Evolutionary conservation across 1,284 basidiomycete genomes (phyloP).

Genomic region (Apiotrichum akiyoshidainum): DNA sequence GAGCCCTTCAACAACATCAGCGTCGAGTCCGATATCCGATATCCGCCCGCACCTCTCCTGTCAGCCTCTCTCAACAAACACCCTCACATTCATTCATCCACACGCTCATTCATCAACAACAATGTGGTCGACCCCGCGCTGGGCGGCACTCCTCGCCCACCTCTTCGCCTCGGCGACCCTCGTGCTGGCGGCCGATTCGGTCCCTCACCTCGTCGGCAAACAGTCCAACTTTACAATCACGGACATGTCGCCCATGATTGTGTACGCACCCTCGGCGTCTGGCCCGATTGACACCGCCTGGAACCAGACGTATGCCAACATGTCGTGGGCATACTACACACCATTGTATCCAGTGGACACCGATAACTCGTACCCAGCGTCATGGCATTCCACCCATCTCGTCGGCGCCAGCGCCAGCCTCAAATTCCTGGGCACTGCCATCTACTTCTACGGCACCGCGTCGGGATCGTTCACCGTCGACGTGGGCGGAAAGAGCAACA

Average conservation of each 20-base stretch:
- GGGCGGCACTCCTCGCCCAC: too few relatives aligned
- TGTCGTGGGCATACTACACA: constrained; percentile 2
- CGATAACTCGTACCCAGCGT: not conserved
- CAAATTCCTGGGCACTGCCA: constrained; percentile 6
- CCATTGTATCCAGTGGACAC: not conserved
- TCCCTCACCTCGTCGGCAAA: not conserved
- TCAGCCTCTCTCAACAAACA: too few relatives aligned
- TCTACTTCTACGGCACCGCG: constrained; percentile 4
- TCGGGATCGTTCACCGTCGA: not conserved
- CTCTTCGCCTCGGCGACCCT: too few relatives aligned
- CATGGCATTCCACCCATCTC: not conserved
- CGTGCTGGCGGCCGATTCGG: not conserved
- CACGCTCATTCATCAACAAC: too few relatives aligned
- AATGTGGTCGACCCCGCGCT: too few relatives aligned
- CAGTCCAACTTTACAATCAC: constrained; percentile 1
- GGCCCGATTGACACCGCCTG: constrained; percentile 2
- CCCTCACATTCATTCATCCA: too few relatives aligned
- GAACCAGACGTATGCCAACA: constrained; percentile 5
- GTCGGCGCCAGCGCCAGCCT: not conserved
- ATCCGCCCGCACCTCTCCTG: too few relatives aligned
- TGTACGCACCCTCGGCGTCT: not conserved
- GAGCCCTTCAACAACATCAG: too few relatives aligned
- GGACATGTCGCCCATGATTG: constrained; percentile 9
- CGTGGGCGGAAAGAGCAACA: not conserved
- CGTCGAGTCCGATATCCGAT: too few relatives aligned